Conservation (phyloP, 306 rosid genomes). For the Cucurbita moschata region DNA sequence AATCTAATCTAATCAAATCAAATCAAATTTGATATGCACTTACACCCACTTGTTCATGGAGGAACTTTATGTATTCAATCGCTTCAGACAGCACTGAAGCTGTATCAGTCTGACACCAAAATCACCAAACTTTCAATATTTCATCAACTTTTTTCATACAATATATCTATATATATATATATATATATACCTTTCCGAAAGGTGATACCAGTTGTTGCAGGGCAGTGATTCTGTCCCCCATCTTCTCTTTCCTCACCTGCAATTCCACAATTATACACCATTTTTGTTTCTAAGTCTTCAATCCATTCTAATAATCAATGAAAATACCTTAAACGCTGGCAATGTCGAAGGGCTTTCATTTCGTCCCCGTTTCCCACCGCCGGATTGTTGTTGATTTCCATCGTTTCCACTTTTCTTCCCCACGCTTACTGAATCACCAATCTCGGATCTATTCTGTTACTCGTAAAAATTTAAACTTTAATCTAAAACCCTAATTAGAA, state of each 20-base stretch:
- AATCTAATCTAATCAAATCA: too few species aligned
- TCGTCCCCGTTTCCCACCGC: slow-evolving; percentile 62
- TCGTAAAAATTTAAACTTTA: neutral
- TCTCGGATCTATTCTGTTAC: slow-evolving; percentile 62
- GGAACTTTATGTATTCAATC: slow-evolving; percentile 86
- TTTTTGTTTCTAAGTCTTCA: too few species aligned
- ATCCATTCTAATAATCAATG: too few species aligned
- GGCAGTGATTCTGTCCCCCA: slow-evolving; percentile 99
- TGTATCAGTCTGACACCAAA: slow-evolving; percentile 80
- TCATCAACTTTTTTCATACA: too few species aligned
- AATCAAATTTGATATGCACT: slow-evolving; percentile 20
- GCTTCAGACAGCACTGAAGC: slow-evolving; percentile 99
- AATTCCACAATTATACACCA: neutral
- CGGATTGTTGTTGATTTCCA: slow-evolving; percentile 11
- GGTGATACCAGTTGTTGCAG: slow-evolving; percentile 99
- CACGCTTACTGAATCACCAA: slow-evolving; percentile 42
- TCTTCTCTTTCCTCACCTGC: slow-evolving; percentile 97
- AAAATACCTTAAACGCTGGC: slow-evolving; percentile 77
- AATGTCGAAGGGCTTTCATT: slow-evolving; percentile 74
- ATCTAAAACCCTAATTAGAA: slow-evolving; percentile 15
- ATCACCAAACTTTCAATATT: neutral
- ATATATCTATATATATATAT: neutral
- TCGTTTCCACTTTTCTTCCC: slow-evolving; percentile 69
- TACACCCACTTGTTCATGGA: slow-evolving; percentile 87
- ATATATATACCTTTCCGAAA: slow-evolving; percentile 79